Base-by-base conservation (phyloP, 2,329 filamentous ascomycete species). In the Aspergillus awamori region DNA sequence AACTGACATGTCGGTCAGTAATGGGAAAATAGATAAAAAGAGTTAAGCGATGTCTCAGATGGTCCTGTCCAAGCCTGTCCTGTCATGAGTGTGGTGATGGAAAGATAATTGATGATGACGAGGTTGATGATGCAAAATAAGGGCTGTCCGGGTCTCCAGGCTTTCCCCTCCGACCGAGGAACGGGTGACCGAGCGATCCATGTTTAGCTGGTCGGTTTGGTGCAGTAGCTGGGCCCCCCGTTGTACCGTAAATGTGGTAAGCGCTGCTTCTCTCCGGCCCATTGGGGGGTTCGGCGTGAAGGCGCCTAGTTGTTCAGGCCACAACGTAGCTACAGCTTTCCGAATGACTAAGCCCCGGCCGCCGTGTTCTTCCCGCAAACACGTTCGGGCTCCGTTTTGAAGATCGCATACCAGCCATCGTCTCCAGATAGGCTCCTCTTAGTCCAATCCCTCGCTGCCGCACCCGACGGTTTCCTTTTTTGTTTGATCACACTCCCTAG, bases 101-200 rank as follows among this genome's bases (percentile, higher is more conserved):
- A 20, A 20, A 20, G 20, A 43, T 30, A 6, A 20, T 38, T 38
- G 6, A n/a, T 51, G 24, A 54, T 64, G 62, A 63, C 59, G 58
- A 61, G 59, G 47, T 57, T 60, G 30, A 64, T 63, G 64, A 61
- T 65, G 62, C 57, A 64, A 62, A 61, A 63, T 54, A 59, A 39
- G 39, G 38, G 53, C 17, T 28, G 57, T 57, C 59, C 28, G 20
- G 20, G 54, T 33, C 47, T 58, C 20, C 48, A 47, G 33, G 47
- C 47, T 13, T 17, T 17, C 47, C 47, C 26, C 53, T 58, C 56
- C 57, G 58, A 62, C 62, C 57, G 54, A 63, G 55, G 60, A 64
- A 60, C 57, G 43, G 39, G 36, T 49, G 38, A 36, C 55, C 49
- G 49, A 61, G 51, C 59, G 56, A 55, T 55, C 39, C 43, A 58